Base-by-base conservation (phyloP, 2,329 filamentous ascomycete genomes). In the Trichophyton simii region DNA sequence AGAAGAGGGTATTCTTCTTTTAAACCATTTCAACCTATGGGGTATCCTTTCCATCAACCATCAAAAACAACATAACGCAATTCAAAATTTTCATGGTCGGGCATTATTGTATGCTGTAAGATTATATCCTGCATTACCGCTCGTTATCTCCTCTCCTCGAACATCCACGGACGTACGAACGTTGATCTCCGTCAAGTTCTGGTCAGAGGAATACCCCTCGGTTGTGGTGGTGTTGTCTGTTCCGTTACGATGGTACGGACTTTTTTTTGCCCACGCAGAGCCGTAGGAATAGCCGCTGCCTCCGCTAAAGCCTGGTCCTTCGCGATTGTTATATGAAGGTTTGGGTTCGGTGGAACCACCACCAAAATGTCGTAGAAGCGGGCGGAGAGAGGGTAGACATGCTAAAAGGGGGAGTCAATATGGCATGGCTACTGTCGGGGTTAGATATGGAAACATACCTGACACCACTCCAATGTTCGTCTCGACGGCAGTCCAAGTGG, bases 251-350 rank as follows among this genome's bases (percentile, higher is more conserved):
- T 1, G 11, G 34, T 50, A 50, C 4, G 58, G 22, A 8, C 34
- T 58, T 38, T 61, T 58, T 11, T 48, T 64, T 76, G 70, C 65
- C 76, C 58, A 58, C 2, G 55, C 55, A 25, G 55, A 58, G 4
- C 55, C 55, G 20, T 58, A 42, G 34, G 55, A 58, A 22, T 58
- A 58, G 15, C 55, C 38, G 22, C 55, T 58, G 15, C 55, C 55
- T 25, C 31, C 55, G 15, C 38, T 38, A 9, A 42, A 42, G 31
- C 55, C 55, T 18, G 3, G 6, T 38, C 34, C 38, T n/a, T 42
- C 55, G 20, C 34, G 55, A 4, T 20, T n/a, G 50, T 54, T 54
- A 54, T 54, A 54, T n/a, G 55, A 38, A 22, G 55, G 55, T 13
- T 38, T 42, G 1, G 20, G 8, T 9, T 38, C 55, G 8, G 55